A percentile compares a stretch with the other conserved stretches of the same genome.
These are phyloP conservation scores for Xylaria multiplex DNA, from an alignment of 2,329 filamentous ascomycete genomes.

Conservation along the genomic window DNA sequence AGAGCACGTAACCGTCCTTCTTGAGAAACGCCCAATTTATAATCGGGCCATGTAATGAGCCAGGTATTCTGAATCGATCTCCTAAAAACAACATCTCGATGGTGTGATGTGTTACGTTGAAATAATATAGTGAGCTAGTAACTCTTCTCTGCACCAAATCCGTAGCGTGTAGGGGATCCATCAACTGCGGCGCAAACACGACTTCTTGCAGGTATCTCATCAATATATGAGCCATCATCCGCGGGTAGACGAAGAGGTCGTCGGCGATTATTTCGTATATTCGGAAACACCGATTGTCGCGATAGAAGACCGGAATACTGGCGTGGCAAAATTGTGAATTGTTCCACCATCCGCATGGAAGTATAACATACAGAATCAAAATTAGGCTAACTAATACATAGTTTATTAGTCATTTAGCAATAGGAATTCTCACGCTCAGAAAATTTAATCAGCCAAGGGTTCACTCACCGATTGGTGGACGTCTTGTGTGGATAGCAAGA, in stretches of 20 bases:
- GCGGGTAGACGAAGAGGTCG: neutral
- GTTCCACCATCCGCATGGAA: conserved; percentile 29
- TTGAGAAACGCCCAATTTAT: too few relatives aligned
- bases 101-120: too few relatives aligned
- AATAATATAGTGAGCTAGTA: neutral
- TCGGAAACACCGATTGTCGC: neutral
- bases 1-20: neutral
- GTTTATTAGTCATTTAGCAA: neutral
- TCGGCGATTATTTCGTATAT: neutral
- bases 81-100: neutral
- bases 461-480: conserved; percentile 13
- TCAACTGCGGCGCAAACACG: neutral
- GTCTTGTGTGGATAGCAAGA: conserved; percentile 5
- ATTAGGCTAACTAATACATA: neutral
- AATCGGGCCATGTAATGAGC: neutral
- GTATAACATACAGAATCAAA: neutral
- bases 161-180: neutral
- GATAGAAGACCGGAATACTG: neutral
- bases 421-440: neutral
- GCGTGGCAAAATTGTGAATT: conserved; percentile 5
- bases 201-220: neutral
- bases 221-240: neutral
- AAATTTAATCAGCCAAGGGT: neutral
- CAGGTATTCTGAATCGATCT: neutral
- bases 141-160: conserved; percentile 1